Conservation (phyloP, 2,329 filamentous ascomycete genomes). For the Neonectria coccinea region DNA sequence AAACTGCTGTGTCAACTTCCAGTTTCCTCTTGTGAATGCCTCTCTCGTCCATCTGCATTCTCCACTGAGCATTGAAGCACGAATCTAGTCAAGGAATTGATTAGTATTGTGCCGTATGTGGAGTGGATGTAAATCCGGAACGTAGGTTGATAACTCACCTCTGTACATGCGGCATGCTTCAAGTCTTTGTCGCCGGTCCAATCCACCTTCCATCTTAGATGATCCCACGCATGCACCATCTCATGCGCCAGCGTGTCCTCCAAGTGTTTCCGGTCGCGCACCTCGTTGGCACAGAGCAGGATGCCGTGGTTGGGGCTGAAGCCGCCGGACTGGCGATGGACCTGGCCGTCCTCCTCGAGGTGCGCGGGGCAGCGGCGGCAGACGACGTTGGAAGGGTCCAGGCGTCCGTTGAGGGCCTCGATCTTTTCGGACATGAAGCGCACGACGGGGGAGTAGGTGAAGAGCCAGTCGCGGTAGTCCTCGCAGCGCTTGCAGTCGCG, state of each 20-base stretch:
- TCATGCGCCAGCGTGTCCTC: slow-evolving; percentile 97
- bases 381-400: slow-evolving; percentile 80
- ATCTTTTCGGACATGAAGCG: slow-evolving; percentile 89
- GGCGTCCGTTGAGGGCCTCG: slow-evolving; percentile 78
- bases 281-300: slow-evolving; percentile 90
- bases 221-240: slow-evolving; percentile 98
- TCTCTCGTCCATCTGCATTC: slow-evolving; percentile 93
- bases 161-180: slow-evolving; percentile 91
- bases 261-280: slow-evolving; percentile 81
- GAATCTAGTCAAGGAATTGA: slow-evolving; percentile 69
- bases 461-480: slow-evolving; percentile 82
- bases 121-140: neutral
- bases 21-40: slow-evolving; percentile 86
- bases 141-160: slow-evolving; percentile 65
- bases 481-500: slow-evolving; percentile 86
- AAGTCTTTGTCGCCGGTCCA: slow-evolving; percentile 77
- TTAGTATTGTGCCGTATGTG: neutral
- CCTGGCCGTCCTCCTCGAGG: slow-evolving; percentile 67
- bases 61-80: slow-evolving; percentile 90
- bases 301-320: slow-evolving; percentile 91
- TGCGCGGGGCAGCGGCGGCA: slow-evolving; percentile 81
- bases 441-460: slow-evolving; percentile 86
- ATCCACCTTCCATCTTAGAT: slow-evolving; percentile 90
- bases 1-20: slow-evolving; percentile 90
- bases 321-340: slow-evolving; percentile 78